phyloP scores from a whole-genome alignment of 1,284 basidiomycete species.

The Baeospora myosura region DNA sequence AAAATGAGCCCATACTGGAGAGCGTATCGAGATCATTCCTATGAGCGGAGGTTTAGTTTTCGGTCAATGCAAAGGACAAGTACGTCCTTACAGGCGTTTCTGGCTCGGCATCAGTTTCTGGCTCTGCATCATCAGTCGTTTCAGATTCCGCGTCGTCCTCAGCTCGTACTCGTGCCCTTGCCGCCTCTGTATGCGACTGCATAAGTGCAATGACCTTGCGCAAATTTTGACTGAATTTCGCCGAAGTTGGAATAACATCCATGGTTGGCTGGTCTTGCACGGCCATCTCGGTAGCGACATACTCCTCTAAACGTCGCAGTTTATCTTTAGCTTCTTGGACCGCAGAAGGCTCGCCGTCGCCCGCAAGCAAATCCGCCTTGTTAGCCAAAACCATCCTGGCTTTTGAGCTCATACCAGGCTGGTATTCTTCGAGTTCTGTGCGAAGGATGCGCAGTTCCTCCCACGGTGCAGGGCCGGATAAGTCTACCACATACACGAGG shows the following conservation, averaged over 20 bases:
- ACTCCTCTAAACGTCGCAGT: slow-evolving; percentile 46
- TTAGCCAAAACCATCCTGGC: slow-evolving; percentile 85
- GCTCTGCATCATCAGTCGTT: too few species aligned
- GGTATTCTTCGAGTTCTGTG: slow-evolving; percentile 82
- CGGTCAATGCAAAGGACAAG: too few species aligned
- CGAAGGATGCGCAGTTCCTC: slow-evolving; percentile 68
- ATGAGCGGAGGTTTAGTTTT: too few species aligned
- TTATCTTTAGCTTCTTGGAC: slow-evolving; percentile 54
- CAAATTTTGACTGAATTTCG: slow-evolving; percentile 76
- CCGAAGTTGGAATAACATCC: slow-evolving; percentile 73
- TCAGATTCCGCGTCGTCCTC: too few species aligned
- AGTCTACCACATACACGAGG: slow-evolving; percentile 89
- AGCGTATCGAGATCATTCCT: too few species aligned
- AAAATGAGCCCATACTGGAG: too few species aligned
- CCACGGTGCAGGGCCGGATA: slow-evolving; percentile 67
- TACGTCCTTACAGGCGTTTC: too few species aligned
- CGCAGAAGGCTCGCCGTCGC: slow-evolving; percentile 33
- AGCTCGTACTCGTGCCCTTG: too few species aligned
- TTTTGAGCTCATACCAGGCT: slow-evolving; percentile 69
- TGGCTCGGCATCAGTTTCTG: too few species aligned
- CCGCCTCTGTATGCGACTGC: slow-evolving; percentile 58
- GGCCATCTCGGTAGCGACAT: slow-evolving; percentile 27
- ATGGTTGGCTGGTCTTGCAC: slow-evolving; percentile 26
- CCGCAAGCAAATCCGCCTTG: slow-evolving; percentile 82
- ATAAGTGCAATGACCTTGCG: slow-evolving; percentile 58